Conservation (phyloP, 371 early-diverging fungal genomes). For the Mortierella sp. region DNA sequence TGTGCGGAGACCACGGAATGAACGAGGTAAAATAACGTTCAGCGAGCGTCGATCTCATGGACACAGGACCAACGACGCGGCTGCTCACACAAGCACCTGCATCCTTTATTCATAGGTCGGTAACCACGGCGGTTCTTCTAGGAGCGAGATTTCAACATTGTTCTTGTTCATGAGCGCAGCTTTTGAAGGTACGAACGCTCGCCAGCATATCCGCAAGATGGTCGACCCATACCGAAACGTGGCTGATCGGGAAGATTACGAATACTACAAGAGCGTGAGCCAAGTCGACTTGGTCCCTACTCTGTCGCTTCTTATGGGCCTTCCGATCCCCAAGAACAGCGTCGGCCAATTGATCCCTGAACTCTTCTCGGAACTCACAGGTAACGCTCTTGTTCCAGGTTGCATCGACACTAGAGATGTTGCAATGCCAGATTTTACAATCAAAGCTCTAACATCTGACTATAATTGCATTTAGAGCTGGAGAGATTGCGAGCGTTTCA, state of each 20-base stretch:
- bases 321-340: slow-evolving; percentile 94
- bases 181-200: slow-evolving; percentile 13
- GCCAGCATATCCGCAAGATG: slow-evolving; percentile 24
- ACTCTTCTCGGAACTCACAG: slow-evolving; percentile 59
- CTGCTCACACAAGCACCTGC: neutral
- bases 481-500: slow-evolving; percentile 69
- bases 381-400: slow-evolving; percentile 1
- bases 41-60: too few relatives aligned
- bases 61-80: neutral
- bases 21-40: slow-evolving; percentile 73
- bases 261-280: slow-evolving; percentile 67
- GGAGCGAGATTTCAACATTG: slow-evolving; percentile 73
- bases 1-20: slow-evolving; percentile 99
- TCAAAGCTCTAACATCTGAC: too few relatives aligned
- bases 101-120: slow-evolving; percentile 60
- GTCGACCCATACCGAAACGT: slow-evolving; percentile 28
- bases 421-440: neutral
- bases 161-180: slow-evolving; percentile 44
- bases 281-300: slow-evolving; percentile 95
- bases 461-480: slow-evolving; percentile 25
- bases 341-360: slow-evolving; percentile 86
- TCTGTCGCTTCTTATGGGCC: slow-evolving; percentile 81
- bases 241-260: slow-evolving; percentile 26
- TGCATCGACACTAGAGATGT: neutral
- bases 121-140: slow-evolving; percentile 77